Evolutionary conservation across 805 yeast genomes (phyloP).

Genomic region (Ogataea trehalophila): DNA sequence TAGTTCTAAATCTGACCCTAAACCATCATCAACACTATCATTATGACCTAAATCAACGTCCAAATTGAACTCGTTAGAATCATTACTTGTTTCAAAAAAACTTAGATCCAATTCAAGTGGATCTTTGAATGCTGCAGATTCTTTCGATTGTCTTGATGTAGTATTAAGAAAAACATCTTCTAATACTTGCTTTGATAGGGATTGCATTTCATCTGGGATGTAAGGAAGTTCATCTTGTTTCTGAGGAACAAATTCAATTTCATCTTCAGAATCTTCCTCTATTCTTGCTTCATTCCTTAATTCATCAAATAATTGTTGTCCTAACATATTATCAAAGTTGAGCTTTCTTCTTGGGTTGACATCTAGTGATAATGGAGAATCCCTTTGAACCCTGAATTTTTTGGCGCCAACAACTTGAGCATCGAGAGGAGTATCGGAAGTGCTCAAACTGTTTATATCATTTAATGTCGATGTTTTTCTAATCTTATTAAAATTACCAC

Average conservation of each 20-base stretch:
- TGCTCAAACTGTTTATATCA: slow-evolving; percentile 3
- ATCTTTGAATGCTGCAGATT: slow-evolving; percentile 13
- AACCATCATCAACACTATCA: neutral
- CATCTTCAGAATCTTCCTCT: slow-evolving; percentile 24
- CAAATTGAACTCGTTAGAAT: neutral
- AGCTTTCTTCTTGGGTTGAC: slow-evolving; percentile 16
- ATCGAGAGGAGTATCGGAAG: slow-evolving; percentile 1
- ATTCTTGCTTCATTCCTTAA: slow-evolving; percentile 5
- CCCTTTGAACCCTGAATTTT: slow-evolving; percentile 30
- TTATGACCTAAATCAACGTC: slow-evolving; percentile 4
- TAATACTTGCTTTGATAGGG: slow-evolving; percentile 29
- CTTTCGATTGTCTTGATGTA: slow-evolving; percentile 2
- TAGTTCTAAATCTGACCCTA: slow-evolving; percentile 14
- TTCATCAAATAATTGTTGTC: slow-evolving; percentile 5
- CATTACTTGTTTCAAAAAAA: slow-evolving; percentile 5
- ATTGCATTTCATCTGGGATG: slow-evolving; percentile 41
- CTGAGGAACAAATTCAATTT: slow-evolving; percentile 46
- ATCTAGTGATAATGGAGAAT: slow-evolving; percentile 21
- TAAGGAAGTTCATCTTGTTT: slow-evolving; percentile 35
- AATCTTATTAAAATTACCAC: slow-evolving; percentile 17
- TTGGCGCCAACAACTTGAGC: slow-evolving; percentile 16
- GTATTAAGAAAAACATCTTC: slow-evolving; percentile 22
- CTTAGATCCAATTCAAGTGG: slow-evolving; percentile 22
- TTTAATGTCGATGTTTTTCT: slow-evolving; percentile 15
- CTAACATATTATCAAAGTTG: slow-evolving; percentile 2